Evolutionary conservation across 345 rosid species (phyloP).

Genomic region (Mallotus nudiflorus): DNA sequence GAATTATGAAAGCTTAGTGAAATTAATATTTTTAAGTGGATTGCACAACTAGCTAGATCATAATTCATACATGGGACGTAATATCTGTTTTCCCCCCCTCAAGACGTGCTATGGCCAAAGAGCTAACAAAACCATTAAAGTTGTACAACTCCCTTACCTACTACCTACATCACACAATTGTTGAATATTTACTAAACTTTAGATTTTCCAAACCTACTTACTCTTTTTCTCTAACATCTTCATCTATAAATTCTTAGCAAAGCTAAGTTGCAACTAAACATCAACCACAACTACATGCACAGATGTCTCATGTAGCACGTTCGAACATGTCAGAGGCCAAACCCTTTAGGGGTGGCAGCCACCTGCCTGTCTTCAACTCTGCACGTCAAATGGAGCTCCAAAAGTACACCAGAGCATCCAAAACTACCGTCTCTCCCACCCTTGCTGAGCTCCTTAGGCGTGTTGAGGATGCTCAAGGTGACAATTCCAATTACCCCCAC

Average conservation of each 20-base stretch:
- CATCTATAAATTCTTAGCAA: constrained; percentile 33
- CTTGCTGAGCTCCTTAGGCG: constrained; percentile 61
- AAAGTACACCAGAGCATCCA: constrained; percentile 29
- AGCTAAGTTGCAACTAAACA: constrained; percentile 25
- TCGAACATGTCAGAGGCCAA: constrained; percentile 31
- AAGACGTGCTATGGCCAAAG: too few relatives aligned
- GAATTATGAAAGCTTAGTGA: too few relatives aligned
- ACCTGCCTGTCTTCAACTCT: constrained; percentile 38
- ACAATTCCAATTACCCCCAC: constrained; percentile 25
- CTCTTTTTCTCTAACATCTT: constrained; percentile 8
- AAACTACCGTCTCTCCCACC: constrained; percentile 41
- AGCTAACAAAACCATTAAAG: background rate
- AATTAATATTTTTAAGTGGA: too few relatives aligned
- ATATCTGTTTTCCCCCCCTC: too few relatives aligned
- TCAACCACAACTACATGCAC: background rate
- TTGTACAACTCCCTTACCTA: constrained; percentile 54
- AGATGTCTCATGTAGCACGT: constrained; percentile 36
- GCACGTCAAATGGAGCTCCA: constrained; percentile 41
- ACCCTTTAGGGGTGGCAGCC: constrained; percentile 17
- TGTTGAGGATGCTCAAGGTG: constrained; percentile 56
- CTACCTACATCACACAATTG: constrained; percentile 29
- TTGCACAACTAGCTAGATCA: background rate
- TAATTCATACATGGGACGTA: too few relatives aligned
- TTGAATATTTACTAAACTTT: constrained; percentile 38
- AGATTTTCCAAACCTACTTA: constrained; percentile 57